Base-by-base conservation (phyloP, 495 filamentous ascomycete genomes). In the Delitschia confertaspora region DNA sequence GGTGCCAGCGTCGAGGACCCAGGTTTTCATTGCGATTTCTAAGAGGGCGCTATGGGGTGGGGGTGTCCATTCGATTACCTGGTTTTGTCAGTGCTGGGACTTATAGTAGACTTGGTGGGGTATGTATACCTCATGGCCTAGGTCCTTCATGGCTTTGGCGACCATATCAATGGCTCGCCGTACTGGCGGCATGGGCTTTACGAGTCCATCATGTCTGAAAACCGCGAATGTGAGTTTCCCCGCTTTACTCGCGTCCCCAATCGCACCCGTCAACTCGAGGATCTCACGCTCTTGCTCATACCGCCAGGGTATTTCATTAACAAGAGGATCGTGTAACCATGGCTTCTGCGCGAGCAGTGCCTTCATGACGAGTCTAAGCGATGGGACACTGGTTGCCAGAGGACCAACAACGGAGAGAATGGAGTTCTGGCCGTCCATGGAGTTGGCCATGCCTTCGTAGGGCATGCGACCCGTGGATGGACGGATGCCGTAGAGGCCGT, bases 261-360 rank as follows among this genome's bases (percentile, higher is more conserved):
- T 52, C 0, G 34, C 33, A 6, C 61, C 62, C 7, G 71, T 66
- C 34, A 70, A 47, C 22, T 68, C 62, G 10, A 62, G 60, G 3
- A 73, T 67, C 13, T 73, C 50, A 27, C 69, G 69, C 33, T 71
- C 63, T n/a, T 65, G 47, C 7, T 71, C 65, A 23, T 71, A 62
- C 33, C 79, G 66, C 80, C 79, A 84, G 5, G 80, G 80, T 3
- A 84, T 45, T 42, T 80, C 72, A 30, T 70, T 45, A 1, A 71
- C 73, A 13, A 78, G 59, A 0, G 80, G 80, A 61, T 84, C 80
- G 53, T 74, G 66, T 6, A 74, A 60, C 80, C 80, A 84, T 8
- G 80, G 80, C 42, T 76, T 42, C 38, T 70, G 67, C 13, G 51
- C 60, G 14, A 84, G 56, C 4, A 83, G 50, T 0, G 66, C 54